These are phyloP conservation scores for Mortierella sp. DNA, from an alignment of 371 early-diverging fungal species.

Conservation along the genomic window DNA sequence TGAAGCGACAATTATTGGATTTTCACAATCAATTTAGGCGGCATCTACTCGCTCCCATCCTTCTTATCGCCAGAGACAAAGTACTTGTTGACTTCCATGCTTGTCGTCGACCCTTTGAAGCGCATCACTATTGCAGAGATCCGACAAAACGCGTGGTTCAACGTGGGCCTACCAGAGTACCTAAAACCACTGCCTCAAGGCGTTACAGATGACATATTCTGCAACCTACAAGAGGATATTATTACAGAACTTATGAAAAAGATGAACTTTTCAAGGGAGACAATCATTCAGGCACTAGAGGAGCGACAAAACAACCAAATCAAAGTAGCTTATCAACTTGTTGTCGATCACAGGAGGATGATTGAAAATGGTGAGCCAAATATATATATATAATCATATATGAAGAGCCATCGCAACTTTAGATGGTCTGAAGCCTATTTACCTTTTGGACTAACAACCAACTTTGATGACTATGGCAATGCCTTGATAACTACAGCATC, in stretches of 20 bases:
- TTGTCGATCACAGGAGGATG: constrained; percentile 87
- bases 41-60: constrained; percentile 90
- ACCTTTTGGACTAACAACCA: background rate
- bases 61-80: constrained; percentile 89
- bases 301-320: constrained; percentile 90
- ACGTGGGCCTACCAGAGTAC: constrained; percentile 90
- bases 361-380: constrained; percentile 70
- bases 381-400: background rate
- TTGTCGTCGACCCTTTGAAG: constrained; percentile 96
- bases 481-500: constrained; percentile 26
- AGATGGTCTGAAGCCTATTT: too few relatives aligned
- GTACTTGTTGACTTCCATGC: constrained; percentile 89
- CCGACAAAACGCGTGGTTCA: constrained; percentile 92
- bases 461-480: background rate
- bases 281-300: constrained; percentile 78
- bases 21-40: constrained; percentile 66
- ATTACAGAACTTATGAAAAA: constrained; percentile 86
- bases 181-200: constrained; percentile 79
- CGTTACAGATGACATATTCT: constrained; percentile 72
- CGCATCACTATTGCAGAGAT: constrained; percentile 94
- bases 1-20: background rate
- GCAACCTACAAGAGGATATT: constrained; percentile 80
- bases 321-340: constrained; percentile 95
- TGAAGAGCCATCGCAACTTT: constrained; percentile 1
- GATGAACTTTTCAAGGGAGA: constrained; percentile 81